Base-by-base conservation (phyloP, 345 rosid genomes). In the Chamaenerion angustifolium region DNA sequence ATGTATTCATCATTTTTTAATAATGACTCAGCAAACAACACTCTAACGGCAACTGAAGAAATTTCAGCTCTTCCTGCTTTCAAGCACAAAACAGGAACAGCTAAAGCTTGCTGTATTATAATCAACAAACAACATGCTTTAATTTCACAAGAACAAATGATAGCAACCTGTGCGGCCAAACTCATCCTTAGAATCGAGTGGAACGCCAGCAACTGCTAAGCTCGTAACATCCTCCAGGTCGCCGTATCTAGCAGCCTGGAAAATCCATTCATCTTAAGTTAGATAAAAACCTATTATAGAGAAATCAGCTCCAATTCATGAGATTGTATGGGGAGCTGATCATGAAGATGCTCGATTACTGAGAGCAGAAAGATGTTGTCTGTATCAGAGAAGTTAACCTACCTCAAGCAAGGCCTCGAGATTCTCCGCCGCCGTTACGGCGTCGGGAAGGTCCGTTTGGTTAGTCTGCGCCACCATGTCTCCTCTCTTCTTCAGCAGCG, bases 191-290 rank as follows among this genome's bases (percentile, higher is more conserved):
- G 95, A 83, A 58, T 72, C 64, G 19, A 92, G 83, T 64, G 83
- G 65, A 61, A 83, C 68, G 10, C 98, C 98, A 23, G 71, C 35
- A 27, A 75, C 71, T 8, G 62, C 83, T 52, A 83, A 63, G 69
- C 74, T 72, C 65, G 3, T 62, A 43, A 86, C 60, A 57, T 83
- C 87, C 58, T 86, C 98, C 49, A 80, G 48, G 43, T 92, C 93
- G 58, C 78, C 78, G 58, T 78, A 87, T 55, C 96, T 74, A 43
- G 98, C 96, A 51, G 98, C 98, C 95, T 87, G 70, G n/a, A n/a
- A 59, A 62, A 14, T 16, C 16, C 16, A 6, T 18, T 43, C 12
- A 55, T 6, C 42, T 19, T 31, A 31, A 16, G 27, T 45, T 25
- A 11, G n/a, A 31, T 10, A 56, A n/a, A 21, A 40, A 16, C 12